Conservation (phyloP, 306 rosid species). For the Hippophae gyantsensis region DNA sequence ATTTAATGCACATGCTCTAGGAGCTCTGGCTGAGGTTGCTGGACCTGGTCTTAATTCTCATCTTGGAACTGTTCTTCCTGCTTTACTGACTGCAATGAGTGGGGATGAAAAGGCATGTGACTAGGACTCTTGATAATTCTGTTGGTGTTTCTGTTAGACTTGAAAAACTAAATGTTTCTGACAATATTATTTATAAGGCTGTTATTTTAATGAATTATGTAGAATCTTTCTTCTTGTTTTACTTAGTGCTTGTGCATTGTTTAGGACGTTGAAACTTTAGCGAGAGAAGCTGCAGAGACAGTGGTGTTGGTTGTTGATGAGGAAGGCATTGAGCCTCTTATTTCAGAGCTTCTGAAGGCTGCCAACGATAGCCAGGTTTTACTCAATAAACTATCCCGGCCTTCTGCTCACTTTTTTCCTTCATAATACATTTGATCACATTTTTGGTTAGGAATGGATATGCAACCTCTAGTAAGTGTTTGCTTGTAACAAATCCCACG, state of each 20-base stretch:
- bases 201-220: neutral
- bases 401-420: neutral
- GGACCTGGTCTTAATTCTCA: slow-evolving; percentile 81
- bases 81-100: slow-evolving; percentile 76
- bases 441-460: neutral
- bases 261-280: slow-evolving; percentile 75
- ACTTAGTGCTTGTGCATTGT: slow-evolving; percentile 21
- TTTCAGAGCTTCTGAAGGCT: slow-evolving; percentile 75
- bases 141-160: slow-evolving; percentile 2
- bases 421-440: neutral
- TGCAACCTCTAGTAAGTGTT: no score
- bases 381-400: neutral
- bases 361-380: slow-evolving; percentile 72
- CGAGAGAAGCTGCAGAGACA: slow-evolving; percentile 88
- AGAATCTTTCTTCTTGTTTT: neutral
- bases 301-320: slow-evolving; percentile 79
- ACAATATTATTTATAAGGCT: no score
- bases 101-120: slow-evolving; percentile 53
- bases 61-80: slow-evolving; percentile 84
- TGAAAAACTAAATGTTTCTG: no score
- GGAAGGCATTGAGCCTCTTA: slow-evolving; percentile 80
- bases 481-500: no score
- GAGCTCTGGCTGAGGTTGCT: slow-evolving; percentile 96
- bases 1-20: slow-evolving; percentile 91
- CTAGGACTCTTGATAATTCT: slow-evolving; percentile 11